A percentile compares a stretch with the other conserved stretches of the same genome.
These are phyloP conservation scores for Ustilago cynodontis DNA, from an alignment of 1,284 basidiomycete species.

Conservation along the genomic window DNA sequence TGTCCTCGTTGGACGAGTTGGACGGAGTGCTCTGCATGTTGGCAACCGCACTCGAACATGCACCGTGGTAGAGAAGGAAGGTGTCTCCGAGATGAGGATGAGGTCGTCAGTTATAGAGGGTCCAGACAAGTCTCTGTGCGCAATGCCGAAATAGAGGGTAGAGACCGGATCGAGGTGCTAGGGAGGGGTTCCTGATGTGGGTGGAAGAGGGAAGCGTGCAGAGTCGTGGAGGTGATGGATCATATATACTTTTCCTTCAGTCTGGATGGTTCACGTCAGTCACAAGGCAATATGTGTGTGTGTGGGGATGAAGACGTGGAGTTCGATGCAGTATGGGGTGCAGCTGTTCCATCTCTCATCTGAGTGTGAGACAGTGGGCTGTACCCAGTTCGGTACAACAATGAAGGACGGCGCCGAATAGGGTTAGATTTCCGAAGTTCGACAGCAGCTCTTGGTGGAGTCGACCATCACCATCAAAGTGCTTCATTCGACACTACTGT, in stretches of 20 bases:
- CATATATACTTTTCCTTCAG: conserved; percentile 7
- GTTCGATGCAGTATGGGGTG: conserved; percentile 16
- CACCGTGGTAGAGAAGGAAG: background rate
- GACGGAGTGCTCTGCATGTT: conserved; percentile 30
- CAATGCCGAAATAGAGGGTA: background rate
- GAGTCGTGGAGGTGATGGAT: background rate
- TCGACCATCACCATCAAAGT: background rate
- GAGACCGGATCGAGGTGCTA: background rate
- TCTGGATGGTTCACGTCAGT: background rate
- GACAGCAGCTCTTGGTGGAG: background rate
- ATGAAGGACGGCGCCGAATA: background rate
- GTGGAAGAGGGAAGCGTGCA: background rate
- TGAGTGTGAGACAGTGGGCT: background rate
- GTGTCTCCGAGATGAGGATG: background rate
- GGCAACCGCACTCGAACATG: conserved; percentile 4
- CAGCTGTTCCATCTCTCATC: conserved; percentile 1
- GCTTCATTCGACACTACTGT: background rate
- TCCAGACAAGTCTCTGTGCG: background rate
- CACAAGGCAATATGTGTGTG: background rate
- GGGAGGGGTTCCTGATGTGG: background rate
- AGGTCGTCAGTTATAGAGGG: background rate
- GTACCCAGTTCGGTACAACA: background rate
- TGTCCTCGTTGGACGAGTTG: conserved; percentile 42
- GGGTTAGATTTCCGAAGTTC: conserved; percentile 6
- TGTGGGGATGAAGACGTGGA: conserved; percentile 12